Evolutionary conservation across 768 basidiomycete species (phyloP).

Genomic region (Punctularia strigosozonata): DNA sequence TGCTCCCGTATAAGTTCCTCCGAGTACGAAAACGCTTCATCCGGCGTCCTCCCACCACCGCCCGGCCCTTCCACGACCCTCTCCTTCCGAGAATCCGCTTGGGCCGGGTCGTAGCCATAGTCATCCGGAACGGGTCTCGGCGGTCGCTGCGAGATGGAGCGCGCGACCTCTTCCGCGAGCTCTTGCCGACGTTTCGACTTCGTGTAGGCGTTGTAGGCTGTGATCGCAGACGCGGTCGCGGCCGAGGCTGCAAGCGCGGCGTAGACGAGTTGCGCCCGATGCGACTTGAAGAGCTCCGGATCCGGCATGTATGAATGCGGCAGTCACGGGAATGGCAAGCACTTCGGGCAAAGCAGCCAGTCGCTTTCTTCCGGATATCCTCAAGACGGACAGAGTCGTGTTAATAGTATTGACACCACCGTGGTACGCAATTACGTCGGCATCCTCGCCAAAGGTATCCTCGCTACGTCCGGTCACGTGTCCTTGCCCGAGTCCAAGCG

Average conservation of each 20-base stretch:
- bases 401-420: too few relatives aligned
- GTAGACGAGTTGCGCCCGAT: constrained; percentile 51
- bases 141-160: constrained; percentile 26
- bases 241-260: constrained; percentile 56
- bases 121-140: constrained; percentile 2
- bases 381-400: too few relatives aligned
- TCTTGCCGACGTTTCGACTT: constrained; percentile 35
- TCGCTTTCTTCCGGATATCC: too few relatives aligned
- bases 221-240: constrained; percentile 46
- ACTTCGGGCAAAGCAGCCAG: too few relatives aligned
- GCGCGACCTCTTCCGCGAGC: constrained; percentile 45
- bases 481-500: too few relatives aligned
- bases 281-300: too few relatives aligned
- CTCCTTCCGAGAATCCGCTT: background rate
- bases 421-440: too few relatives aligned
- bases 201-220: constrained; percentile 42
- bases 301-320: too few relatives aligned
- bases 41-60: background rate
- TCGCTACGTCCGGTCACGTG: too few relatives aligned
- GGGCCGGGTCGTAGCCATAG: constrained; percentile 3
- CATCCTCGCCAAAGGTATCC: too few relatives aligned
- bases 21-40: constrained; percentile 28
- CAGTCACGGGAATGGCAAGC: too few relatives aligned
- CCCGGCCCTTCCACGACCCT: background rate
- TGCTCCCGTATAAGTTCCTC: constrained; percentile 83